Evolutionary conservation across 2,329 filamentous ascomycete genomes (phyloP).

Genomic region (Ophiostoma montium): DNA sequence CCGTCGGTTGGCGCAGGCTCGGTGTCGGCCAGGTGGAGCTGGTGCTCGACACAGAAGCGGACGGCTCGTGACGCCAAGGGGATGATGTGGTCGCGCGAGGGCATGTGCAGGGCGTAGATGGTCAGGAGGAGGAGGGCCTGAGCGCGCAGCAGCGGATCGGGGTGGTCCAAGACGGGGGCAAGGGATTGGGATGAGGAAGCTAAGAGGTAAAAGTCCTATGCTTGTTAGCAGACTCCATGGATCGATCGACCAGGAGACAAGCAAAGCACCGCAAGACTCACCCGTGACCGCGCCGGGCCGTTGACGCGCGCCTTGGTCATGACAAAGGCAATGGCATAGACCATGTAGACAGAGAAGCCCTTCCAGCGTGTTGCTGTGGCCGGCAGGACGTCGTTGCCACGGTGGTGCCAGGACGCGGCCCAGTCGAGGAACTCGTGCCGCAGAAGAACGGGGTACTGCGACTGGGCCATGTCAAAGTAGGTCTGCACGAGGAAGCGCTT

Average conservation of each 20-base stretch:
- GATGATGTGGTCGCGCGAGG: constrained; percentile 18
- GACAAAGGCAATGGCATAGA: constrained; percentile 11
- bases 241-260: background rate
- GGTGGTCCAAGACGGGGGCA: constrained; percentile 2
- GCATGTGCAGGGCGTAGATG: constrained; percentile 17
- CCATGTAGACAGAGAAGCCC: constrained; percentile 18
- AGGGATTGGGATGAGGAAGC: constrained; percentile 5
- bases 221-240: too few relatives aligned
- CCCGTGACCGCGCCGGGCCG: constrained; percentile 1
- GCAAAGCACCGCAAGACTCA: too few relatives aligned
- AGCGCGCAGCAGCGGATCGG: constrained; percentile 12
- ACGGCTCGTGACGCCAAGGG: constrained; percentile 16
- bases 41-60: constrained; percentile 18
- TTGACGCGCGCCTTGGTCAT: constrained; percentile 11
- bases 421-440: constrained; percentile 13
- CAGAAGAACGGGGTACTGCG: constrained; percentile 14
- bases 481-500: constrained; percentile 15
- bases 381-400: background rate
- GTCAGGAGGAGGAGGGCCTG: constrained; percentile 16
- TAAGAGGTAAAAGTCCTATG: constrained; percentile 14
- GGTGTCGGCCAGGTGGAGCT: constrained; percentile 16
- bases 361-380: background rate
- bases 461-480: constrained; percentile 17
- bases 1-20: constrained; percentile 9
- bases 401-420: constrained; percentile 1